phyloP scores from a whole-genome alignment of 164 flowering plant genomes.

The Echeveria elegans region DNA sequence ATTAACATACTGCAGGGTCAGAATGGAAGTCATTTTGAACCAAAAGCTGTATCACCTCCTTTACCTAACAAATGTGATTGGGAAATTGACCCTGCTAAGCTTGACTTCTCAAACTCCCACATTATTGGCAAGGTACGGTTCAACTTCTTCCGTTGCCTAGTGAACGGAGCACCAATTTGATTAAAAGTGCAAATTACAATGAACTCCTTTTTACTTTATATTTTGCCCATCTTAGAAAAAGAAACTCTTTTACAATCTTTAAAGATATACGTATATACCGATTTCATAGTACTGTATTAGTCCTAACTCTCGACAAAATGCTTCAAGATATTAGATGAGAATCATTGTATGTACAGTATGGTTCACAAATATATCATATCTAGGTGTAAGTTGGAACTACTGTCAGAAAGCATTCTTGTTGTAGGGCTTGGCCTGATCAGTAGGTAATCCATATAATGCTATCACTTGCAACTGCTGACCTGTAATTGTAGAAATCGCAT shows the following conservation, averaged over 20 bases:
- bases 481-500: background rate
- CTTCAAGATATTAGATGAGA: background rate
- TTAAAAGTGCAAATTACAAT: no score
- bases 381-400: background rate
- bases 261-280: no score
- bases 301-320: background rate
- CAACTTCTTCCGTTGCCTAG: background rate
- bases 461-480: background rate
- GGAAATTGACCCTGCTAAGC: constrained; percentile 94
- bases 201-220: no score
- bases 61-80: constrained; percentile 96
- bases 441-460: background rate
- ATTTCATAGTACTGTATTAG: background rate
- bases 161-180: no score
- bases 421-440: background rate
- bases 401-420: background rate
- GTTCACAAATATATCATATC: background rate
- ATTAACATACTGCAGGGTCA: constrained; percentile 61
- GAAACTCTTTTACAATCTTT: no score
- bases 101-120: constrained; percentile 69
- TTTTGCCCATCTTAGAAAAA: no score
- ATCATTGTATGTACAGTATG: background rate
- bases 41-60: constrained; percentile 92
- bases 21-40: constrained; percentile 97
- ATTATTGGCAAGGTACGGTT: constrained; percentile 72